Base-by-base conservation (phyloP, 2,329 filamentous ascomycete genomes). In the Alternaria hordeiaustralica region DNA sequence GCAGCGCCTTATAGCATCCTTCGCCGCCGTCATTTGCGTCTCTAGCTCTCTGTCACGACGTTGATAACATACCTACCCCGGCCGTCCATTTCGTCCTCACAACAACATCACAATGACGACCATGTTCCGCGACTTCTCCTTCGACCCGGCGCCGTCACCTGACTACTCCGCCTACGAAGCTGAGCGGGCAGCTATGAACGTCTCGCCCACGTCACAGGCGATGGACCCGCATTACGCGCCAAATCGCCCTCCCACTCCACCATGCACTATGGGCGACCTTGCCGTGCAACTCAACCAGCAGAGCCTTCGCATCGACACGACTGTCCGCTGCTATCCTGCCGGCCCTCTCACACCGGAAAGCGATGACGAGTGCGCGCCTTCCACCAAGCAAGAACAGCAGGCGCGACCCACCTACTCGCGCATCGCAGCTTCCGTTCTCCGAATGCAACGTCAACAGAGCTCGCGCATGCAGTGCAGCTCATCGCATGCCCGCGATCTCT, bases 91-190 rank as follows among this genome's bases (percentile, higher is more conserved):
- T 25, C 30, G 21, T 23, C 30, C 3, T 15, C 15, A 20, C 44
- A 41, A 9, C 47, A 18, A 46, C 23, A 45, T 11, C 45, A 44
- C 51, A 20, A 67, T 63, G 61, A 57, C 61, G 30, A 47, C 69
- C 53, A 76, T 82, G 70, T 82, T 82, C 65, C 75, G 76, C 47
- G 67, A 77, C 71, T 82, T 81, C 66, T 79, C 79, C 69, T 80
- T 82, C 70, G 72, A 70, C 36, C 68, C 77, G 7, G 74, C 74
- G 5, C 76, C 78, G 61, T 75, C 74, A 55, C 75, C 72, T 6
- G 54, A 59, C 49, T 73, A 71, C 8, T 70, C 74, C 6, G 64
- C 66, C 43, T 70, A 69, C 54, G 71, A 77, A 28, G 69, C 73
- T 55, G 75, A 78, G 53, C 72, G 70, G 33, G 69, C 73, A 9